Base-by-base conservation (phyloP, 2,329 filamentous ascomycete genomes). In the Rugonectria rugulosa region DNA sequence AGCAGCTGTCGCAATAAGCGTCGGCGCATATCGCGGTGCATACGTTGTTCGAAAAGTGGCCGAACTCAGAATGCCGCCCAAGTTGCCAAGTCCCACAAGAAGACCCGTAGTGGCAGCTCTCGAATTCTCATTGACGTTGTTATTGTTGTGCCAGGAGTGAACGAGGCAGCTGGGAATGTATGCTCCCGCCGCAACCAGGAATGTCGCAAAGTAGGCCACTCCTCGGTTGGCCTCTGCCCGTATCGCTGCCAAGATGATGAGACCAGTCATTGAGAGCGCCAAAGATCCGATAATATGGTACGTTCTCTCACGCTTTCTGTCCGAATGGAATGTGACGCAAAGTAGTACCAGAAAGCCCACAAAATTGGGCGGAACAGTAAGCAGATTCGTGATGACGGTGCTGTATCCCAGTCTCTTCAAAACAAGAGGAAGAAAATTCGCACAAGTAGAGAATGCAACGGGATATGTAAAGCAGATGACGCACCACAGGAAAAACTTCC, bases 111-210 rank as follows among this genome's bases (percentile, higher is more conserved):
- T 79, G 0, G 79, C 78, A 5, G 79, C 79, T 0, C 80, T 73
- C 0, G 60, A 66, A 21, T 68, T 81, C 67, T 84, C 80, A 20
- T 78, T 75, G 7, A 80, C 67, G 36, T 80, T 81, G 62, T 83
- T 82, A 57, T 81, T 82, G 52, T 82, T 82, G 55, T 81, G 73
- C 79, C 80, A 81, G 1, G 73, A 73, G 56, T 81, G 74, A 5
- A 81, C 73, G n/a, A 82, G 67, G 47, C 75, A 76, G 4, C 73
- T 75, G 0, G 78, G 75, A 12, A 79, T 79, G 58, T 80, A 82
- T 1, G 78, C 72, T 19, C 75, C 75, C 1, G 69, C 62, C 2
- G 77, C 75, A 47, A 82, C 68, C 3, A 82, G 67, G 53, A 82
- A 82, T 54, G 75, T 79, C 0, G 79, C 78, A 57, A 82, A 82